These are phyloP conservation scores for Capronia epimyces DNA, from an alignment of 2,329 filamentous ascomycete genomes.

Conservation along the genomic window DNA sequence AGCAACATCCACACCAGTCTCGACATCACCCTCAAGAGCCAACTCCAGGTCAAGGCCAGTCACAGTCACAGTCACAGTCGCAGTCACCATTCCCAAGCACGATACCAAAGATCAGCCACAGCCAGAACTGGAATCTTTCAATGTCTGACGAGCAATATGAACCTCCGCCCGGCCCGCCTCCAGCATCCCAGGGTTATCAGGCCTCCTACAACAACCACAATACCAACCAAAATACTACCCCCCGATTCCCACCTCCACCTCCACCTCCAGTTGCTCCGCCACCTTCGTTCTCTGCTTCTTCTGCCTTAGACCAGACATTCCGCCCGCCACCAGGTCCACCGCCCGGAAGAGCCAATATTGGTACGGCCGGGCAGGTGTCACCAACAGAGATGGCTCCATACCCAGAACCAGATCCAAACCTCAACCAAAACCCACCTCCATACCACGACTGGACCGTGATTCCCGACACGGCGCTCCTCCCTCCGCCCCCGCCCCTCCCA, in stretches of 20 bases:
- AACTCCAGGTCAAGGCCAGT: too few species aligned
- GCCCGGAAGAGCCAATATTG: too few species aligned
- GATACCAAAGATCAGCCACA: too few species aligned
- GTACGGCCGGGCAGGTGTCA: too few species aligned
- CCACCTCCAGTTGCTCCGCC: background rate
- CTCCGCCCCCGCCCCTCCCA: conserved; percentile 53
- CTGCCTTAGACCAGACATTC: conserved; percentile 4
- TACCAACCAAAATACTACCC: background rate
- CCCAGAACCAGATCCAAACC: conserved; percentile 2
- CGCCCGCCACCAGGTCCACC: conserved; percentile 17
- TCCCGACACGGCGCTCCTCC: conserved; percentile 55
- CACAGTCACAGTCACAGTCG: too few species aligned
- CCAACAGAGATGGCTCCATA: background rate
- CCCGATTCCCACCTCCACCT: background rate
- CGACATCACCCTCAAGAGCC: conserved; percentile 11
- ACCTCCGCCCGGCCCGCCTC: conserved; percentile 26
- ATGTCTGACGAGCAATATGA: conserved; percentile 11
- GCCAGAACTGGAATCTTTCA: too few species aligned
- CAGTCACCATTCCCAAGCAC: too few species aligned
- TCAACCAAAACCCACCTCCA: conserved; percentile 44
- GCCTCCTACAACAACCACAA: conserved; percentile 32
- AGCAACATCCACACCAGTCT: conserved; percentile 1
- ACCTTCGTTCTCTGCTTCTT: background rate
- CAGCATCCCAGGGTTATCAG: conserved; percentile 27
- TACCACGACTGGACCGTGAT: conserved; percentile 60